These are phyloP conservation scores for Cyclaneusma minus DNA, from an alignment of 2,329 filamentous ascomycete species.

Conservation along the genomic window DNA sequence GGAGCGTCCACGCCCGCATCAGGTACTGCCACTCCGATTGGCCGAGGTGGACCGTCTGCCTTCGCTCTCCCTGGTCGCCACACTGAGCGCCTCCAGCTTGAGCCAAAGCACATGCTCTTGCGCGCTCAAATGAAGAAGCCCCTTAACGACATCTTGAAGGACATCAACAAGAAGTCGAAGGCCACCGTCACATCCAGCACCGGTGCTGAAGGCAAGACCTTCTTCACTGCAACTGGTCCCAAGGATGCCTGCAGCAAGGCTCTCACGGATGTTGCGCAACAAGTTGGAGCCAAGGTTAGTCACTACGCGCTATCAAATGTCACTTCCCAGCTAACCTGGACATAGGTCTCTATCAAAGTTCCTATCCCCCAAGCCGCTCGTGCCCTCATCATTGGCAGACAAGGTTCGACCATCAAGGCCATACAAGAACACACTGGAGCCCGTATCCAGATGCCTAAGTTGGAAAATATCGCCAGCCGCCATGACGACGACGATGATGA, in stretches of 20 bases:
- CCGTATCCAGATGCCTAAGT: constrained; percentile 75
- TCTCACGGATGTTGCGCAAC: constrained; percentile 74
- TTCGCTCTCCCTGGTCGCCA: constrained; percentile 73
- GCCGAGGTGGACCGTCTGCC: constrained; percentile 26
- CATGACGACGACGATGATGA: constrained; percentile 67
- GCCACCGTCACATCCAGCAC: constrained; percentile 67
- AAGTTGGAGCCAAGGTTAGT: constrained; percentile 71
- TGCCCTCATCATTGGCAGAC: constrained; percentile 83
- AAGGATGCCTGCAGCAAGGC: constrained; percentile 75
- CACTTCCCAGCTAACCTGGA: constrained; percentile 1
- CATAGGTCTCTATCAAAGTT: constrained; percentile 52
- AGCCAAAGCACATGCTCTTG: constrained; percentile 61
- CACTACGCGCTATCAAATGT: constrained; percentile 1
- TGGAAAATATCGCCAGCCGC: constrained; percentile 39
- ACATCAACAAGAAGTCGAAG: constrained; percentile 85
- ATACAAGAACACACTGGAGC: constrained; percentile 84
- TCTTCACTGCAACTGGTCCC: constrained; percentile 75
- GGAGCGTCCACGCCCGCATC: constrained; percentile 28
- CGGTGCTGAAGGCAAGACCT: constrained; percentile 55
- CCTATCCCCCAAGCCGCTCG: constrained; percentile 71
- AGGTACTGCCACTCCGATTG: constrained; percentile 11
- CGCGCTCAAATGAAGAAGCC: constrained; percentile 70
- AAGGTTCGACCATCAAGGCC: constrained; percentile 77
- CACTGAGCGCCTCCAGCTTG: constrained; percentile 59
- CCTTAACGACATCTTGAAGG: constrained; percentile 69